phyloP scores from a whole-genome alignment of 2,329 filamentous ascomycete species.

The Balansia obtecta region DNA sequence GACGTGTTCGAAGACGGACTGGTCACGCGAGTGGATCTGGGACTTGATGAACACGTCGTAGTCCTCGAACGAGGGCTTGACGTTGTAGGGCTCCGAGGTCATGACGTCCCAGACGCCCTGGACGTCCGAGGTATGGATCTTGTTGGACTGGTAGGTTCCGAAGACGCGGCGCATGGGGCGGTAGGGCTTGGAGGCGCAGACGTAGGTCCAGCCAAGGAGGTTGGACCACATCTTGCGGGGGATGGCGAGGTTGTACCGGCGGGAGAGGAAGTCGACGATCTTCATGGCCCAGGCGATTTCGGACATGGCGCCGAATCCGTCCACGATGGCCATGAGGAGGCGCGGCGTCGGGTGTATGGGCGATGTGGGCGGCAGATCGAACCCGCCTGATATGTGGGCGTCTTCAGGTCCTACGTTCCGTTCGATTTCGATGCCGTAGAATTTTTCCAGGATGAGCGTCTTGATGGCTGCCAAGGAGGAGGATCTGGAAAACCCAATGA shows the following conservation, averaged over 20 bases:
- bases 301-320: slow-evolving; percentile 55
- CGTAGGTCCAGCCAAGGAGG: slow-evolving; percentile 54
- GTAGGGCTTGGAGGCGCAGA: slow-evolving; percentile 32
- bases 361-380: slow-evolving; percentile 31
- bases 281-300: slow-evolving; percentile 45
- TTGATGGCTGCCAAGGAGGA: slow-evolving; percentile 22
- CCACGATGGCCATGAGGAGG: slow-evolving; percentile 54
- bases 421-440: slow-evolving; percentile 18
- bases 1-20: slow-evolving; percentile 17
- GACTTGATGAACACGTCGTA: slow-evolving; percentile 32
- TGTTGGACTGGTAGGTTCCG: slow-evolving; percentile 15
- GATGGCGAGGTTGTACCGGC: slow-evolving; percentile 45
- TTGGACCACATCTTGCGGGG: slow-evolving; percentile 48
- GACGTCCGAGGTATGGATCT: slow-evolving; percentile 31
- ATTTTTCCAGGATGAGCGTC: slow-evolving; percentile 18
- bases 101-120: slow-evolving; percentile 46
- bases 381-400: slow-evolving; percentile 20
- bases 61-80: slow-evolving; percentile 44
- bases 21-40: slow-evolving; percentile 16
- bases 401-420: slow-evolving; percentile 10
- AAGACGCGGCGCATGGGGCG: slow-evolving; percentile 24
- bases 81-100: slow-evolving; percentile 41
- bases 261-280: slow-evolving; percentile 50
- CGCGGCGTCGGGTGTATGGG: slow-evolving; percentile 43
- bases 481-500: slow-evolving; percentile 30